Base-by-base conservation (phyloP, 129 eudicot genomes). In the Flaveria linearis region DNA sequence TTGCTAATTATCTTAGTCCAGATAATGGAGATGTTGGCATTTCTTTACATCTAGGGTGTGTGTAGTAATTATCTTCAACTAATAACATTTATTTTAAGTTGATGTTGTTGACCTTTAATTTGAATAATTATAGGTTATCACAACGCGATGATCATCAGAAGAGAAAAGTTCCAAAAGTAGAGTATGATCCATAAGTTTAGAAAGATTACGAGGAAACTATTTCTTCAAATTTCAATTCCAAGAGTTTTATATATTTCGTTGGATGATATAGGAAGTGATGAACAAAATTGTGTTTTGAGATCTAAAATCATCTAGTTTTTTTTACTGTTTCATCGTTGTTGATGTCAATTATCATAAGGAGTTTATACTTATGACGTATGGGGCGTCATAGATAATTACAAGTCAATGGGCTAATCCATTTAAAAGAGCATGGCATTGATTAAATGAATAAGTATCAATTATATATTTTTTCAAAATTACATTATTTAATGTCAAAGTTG, bases 11-110 rank as follows among this genome's bases (percentile, higher is more conserved):
- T 71, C 76, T 82, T 46, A 74, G 71, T 71, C 74, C 81, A 13
- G 85, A 84, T 30, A 84, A 83, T 56, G 90, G 77, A 63, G 88
- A 80, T 62, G 78, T 88, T 0, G 93, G 90, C 61, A 87, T 85
- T 70, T 92, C 93, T n/a, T 78, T 92, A 66, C 91, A 87, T 72
- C 75, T 92, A 53, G 98, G 96, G 96, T 92, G 84, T 17, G 86
- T 73, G 63, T 1, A 9, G n/a, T 26, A 47, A 20, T 13, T 62
- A 49, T 46, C 55, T 25, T 66, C 43, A 58, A 13, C 18, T 22
- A 13, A 47, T 2, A 46, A 74, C 15, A 20, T 3, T 18, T 18
- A 18, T 8, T 17, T 14, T 9, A 61, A 16, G 22, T 16, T 69
- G 12, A 8, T 55, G 11, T 39, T 17, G 17, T 53, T n/a, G 42